Conservation (phyloP, 2,329 filamentous ascomycete species). For the Raffaelea arxii region DNA sequence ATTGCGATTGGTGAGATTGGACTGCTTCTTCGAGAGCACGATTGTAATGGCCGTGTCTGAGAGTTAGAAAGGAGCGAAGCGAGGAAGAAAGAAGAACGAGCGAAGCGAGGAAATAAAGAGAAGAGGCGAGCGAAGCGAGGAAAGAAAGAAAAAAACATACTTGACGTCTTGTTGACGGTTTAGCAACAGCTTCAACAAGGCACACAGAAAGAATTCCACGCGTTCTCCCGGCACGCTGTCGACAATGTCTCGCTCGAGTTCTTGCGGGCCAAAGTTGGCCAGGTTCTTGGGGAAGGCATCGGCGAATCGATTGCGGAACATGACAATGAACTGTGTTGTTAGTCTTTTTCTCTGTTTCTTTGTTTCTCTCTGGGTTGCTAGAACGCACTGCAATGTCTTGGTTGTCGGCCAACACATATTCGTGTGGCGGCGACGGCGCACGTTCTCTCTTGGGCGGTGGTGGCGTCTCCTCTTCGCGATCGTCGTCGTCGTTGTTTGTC, state of each 20-base stretch:
- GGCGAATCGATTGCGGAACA: slow-evolving; percentile 90
- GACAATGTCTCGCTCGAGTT: slow-evolving; percentile 79
- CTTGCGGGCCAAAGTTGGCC: slow-evolving; percentile 85
- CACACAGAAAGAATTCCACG: slow-evolving; percentile 81
- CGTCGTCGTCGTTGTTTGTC: slow-evolving; percentile 14
- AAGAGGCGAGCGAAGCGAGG: background rate
- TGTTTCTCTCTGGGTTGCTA: background rate
- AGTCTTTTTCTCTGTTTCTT: slow-evolving; percentile 8
- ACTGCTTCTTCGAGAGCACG: slow-evolving; percentile 92
- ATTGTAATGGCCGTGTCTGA: slow-evolving; percentile 81
- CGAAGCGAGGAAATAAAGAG: background rate
- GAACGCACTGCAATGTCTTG: slow-evolving; percentile 79
- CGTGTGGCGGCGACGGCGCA: slow-evolving; percentile 78
- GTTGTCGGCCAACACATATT: slow-evolving; percentile 84
- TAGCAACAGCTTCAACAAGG: slow-evolving; percentile 74
- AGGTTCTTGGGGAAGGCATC: slow-evolving; percentile 83
- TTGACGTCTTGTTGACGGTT: slow-evolving; percentile 99
- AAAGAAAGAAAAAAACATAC: slow-evolving; percentile 42
- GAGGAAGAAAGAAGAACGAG: background rate
- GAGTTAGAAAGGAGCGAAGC: background rate
- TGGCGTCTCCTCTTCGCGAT: slow-evolving; percentile 41
- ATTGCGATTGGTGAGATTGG: slow-evolving; percentile 74
- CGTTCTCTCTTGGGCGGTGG: slow-evolving; percentile 63
- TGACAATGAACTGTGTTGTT: slow-evolving; percentile 75
- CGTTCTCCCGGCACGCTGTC: slow-evolving; percentile 72